Percentiles rank a stretch among this genome's conserved stretches.
phyloP scores from a whole-genome alignment of 148 eudicot genomes.

The Rhododendron simsii region DNA sequence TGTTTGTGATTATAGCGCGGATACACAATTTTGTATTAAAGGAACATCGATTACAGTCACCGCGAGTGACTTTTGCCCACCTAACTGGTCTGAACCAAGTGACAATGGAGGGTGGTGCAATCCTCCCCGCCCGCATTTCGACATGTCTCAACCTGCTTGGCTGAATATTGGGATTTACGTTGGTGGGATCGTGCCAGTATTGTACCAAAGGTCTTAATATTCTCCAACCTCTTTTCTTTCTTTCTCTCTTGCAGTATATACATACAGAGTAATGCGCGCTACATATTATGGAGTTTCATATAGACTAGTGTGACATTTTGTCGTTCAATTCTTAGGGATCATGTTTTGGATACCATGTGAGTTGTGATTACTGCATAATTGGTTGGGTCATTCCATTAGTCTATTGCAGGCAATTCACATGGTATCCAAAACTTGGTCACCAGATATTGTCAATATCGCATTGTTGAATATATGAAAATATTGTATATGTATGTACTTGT shows the following conservation, averaged over 20 bases:
- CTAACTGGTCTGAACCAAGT: constrained; percentile 36
- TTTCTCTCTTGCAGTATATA: not conserved
- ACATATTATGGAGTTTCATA: constrained; percentile 23
- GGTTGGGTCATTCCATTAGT: too few species aligned
- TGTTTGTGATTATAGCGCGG: constrained; percentile 48
- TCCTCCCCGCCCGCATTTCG: constrained; percentile 87
- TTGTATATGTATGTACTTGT: not conserved
- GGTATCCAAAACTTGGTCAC: too few species aligned
- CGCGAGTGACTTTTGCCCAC: constrained; percentile 92
- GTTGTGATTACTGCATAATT: too few species aligned
- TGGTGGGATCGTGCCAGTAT: constrained; percentile 28
- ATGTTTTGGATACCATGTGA: too few species aligned
- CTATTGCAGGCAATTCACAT: too few species aligned
- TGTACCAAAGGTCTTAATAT: constrained; percentile 55
- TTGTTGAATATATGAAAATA: too few species aligned
- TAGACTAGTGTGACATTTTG: not conserved
- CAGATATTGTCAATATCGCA: too few species aligned
- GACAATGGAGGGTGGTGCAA: constrained; percentile 84
- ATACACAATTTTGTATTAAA: constrained; percentile 55
- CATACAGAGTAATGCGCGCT: constrained; percentile 49
- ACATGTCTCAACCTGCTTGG: constrained; percentile 98
- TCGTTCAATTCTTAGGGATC: too few species aligned
- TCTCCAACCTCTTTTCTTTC: not conserved
- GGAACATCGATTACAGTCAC: constrained; percentile 66
- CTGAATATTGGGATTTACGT: constrained; percentile 75